These are phyloP conservation scores for Cadophora sp. DNA, from an alignment of 2,329 filamentous ascomycete species.

Conservation along the genomic window DNA sequence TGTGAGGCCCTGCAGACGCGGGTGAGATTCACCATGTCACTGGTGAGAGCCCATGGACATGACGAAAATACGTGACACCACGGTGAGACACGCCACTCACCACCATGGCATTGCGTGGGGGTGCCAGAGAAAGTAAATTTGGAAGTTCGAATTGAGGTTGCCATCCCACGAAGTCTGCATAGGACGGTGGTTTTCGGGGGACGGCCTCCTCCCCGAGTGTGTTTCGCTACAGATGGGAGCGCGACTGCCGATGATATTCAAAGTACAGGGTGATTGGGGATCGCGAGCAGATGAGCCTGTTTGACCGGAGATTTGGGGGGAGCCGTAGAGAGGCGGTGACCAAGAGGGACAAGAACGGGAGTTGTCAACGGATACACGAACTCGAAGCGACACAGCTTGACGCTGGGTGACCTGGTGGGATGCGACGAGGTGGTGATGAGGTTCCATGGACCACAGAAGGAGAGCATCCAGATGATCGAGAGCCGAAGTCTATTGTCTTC, in stretches of 20 bases:
- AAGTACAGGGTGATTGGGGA: neutral
- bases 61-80: conserved; percentile 36
- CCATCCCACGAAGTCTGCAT: conserved; percentile 15
- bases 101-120: conserved; percentile 27
- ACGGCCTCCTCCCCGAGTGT: conserved; percentile 11
- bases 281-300: conserved; percentile 12
- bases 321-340: neutral
- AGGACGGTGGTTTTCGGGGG: conserved; percentile 15
- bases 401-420: conserved; percentile 4
- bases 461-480: neutral
- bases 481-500: neutral
- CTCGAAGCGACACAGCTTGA: conserved; percentile 13
- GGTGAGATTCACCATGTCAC: conserved; percentile 30
- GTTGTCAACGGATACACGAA: conserved; percentile 17
- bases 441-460: neutral
- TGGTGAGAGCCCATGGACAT: conserved; percentile 27
- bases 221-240: neutral
- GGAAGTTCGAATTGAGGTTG: conserved; percentile 18
- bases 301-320: neutral
- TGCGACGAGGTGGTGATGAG: conserved; percentile 4
- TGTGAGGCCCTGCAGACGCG: conserved; percentile 28
- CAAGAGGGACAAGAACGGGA: conserved; percentile 13
- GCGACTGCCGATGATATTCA: neutral
- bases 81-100: conserved; percentile 29
- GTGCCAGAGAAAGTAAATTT: conserved; percentile 31